Percentiles rank a stretch among this genome's conserved stretches.
Evolutionary conservation across 2,329 filamentous ascomycete genomes (phyloP).

Genomic region (Xylariales sp.): DNA sequence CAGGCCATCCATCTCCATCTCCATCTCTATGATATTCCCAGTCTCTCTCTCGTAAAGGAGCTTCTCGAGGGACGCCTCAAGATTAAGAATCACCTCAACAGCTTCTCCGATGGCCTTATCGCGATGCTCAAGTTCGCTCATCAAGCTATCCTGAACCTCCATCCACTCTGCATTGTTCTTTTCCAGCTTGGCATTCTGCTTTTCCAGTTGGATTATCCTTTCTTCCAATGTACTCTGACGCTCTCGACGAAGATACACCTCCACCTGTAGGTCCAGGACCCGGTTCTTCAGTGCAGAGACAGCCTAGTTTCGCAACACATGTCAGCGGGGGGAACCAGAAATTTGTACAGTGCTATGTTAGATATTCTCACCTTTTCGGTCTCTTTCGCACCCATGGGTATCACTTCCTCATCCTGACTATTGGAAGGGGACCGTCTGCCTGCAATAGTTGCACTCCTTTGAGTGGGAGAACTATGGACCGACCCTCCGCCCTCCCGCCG

Average conservation of each 20-base stretch:
- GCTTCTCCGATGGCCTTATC: constrained; percentile 70
- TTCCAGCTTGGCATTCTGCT: constrained; percentile 44
- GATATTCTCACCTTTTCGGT: constrained; percentile 55
- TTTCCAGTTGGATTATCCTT: constrained; percentile 49
- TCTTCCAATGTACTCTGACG: constrained; percentile 57
- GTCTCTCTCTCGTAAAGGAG: constrained; percentile 48
- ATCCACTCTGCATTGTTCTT: constrained; percentile 37
- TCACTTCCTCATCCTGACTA: constrained; percentile 39
- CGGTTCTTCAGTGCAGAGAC: constrained; percentile 68
- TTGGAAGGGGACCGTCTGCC: constrained; percentile 39
- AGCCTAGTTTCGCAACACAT: constrained; percentile 35
- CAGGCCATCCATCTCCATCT: constrained; percentile 41
- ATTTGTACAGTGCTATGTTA: constrained; percentile 7
- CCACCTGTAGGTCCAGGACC: constrained; percentile 73
- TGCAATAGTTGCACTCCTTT: constrained; percentile 23
- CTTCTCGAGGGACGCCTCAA: constrained; percentile 57
- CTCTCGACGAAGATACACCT: constrained; percentile 66
- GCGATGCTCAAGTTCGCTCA: constrained; percentile 59
- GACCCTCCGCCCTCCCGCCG: too few relatives aligned
- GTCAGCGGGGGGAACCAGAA: constrained; percentile 4
- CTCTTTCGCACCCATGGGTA: constrained; percentile 59
- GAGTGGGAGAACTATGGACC: too few relatives aligned
- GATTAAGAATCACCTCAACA: constrained; percentile 61
- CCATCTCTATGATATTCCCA: too few relatives aligned
- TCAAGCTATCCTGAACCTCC: constrained; percentile 54